Base-by-base conservation (phyloP, 768 basidiomycete species). In the Piloderma croceum region DNA sequence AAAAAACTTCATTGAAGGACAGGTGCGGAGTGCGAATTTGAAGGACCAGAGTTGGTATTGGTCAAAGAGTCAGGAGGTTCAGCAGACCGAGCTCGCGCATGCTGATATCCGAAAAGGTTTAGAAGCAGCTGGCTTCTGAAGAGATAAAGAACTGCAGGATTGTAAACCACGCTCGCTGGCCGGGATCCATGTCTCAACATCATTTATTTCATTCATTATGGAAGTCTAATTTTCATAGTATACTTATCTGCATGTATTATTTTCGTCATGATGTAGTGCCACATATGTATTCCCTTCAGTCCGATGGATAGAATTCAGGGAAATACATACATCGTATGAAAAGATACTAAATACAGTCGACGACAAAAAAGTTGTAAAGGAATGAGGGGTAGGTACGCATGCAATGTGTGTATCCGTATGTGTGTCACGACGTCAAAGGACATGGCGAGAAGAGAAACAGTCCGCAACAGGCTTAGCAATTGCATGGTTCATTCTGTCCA, bases 101-200 rank as follows among this genome's bases (percentile, higher is more conserved):
- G 77, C 76, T 22, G 79, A 83, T 53, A 78, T 83, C 41, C 66
- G 78, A 48, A 79, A 71, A 52, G 79, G 79, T n/a, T 58, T 83
- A 31, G 78, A 81, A 59, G 74, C 73, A 21, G 80, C 81, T 34
- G 81, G 81, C 6, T 83, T 85, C 52, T 83, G 57, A 61, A n/a
- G n/a, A n/a, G n/a, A n/a, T n/a, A n/a, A n/a, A n/a, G n/a, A n/a
- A n/a, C n/a, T n/a, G n/a, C n/a, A n/a, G n/a, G n/a, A n/a, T n/a
- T n/a, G n/a, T n/a, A n/a, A n/a, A n/a, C n/a, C n/a, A n/a, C n/a
- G n/a, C n/a, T n/a, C n/a, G n/a, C n/a, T n/a, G n/a, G n/a, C n/a
- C n/a, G n/a, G n/a, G n/a, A n/a, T n/a, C n/a, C 33, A 37, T 22
- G 34, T 39, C 27, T n/a, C 45, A 34, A 40, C 39, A 21, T 36